These are phyloP conservation scores for Phylloboletellus chloephorus DNA, from an alignment of 1,284 basidiomycete species.

Conservation along the genomic window DNA sequence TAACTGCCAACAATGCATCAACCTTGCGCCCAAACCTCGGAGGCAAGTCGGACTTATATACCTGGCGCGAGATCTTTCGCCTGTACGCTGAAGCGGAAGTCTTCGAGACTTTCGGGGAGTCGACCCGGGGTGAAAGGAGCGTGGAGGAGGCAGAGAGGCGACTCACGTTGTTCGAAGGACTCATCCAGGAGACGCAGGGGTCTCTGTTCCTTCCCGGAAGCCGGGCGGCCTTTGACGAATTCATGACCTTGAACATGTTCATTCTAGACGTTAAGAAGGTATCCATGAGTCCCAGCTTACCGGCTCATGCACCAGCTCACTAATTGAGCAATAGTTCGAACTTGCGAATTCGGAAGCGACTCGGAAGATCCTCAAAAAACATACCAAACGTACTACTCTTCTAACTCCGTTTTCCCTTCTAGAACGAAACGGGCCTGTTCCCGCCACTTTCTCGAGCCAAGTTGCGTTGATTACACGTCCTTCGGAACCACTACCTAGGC, in stretches of 20 bases:
- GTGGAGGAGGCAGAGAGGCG: constrained; percentile 72
- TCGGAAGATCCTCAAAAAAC: constrained; percentile 91
- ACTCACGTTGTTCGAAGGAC: constrained; percentile 63
- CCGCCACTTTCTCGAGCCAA: constrained; percentile 14
- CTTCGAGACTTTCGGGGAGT: constrained; percentile 78
- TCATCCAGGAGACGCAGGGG: constrained; percentile 52
- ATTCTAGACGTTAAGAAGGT: constrained; percentile 86
- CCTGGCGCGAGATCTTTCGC: constrained; percentile 89
- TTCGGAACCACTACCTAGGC: constrained; percentile 61
- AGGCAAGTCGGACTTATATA: constrained; percentile 70
- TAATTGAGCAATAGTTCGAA: constrained; percentile 52
- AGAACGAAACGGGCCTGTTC: constrained; percentile 11
- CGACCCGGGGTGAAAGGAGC: constrained; percentile 67
- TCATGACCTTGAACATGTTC: constrained; percentile 77
- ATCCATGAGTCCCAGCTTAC: constrained; percentile 2
- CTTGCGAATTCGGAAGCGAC: constrained; percentile 85
- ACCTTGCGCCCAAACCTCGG: constrained; percentile 24
- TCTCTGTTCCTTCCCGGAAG: constrained; percentile 64
- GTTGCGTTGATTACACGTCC: constrained; percentile 22
- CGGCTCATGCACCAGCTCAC: not conserved
- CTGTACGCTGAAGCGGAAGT: constrained; percentile 86
- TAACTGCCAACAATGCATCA: constrained; percentile 39
- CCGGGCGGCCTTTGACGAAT: constrained; percentile 66
- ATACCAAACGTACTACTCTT: constrained; percentile 80
- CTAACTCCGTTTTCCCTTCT: constrained; percentile 38